These are phyloP conservation scores for Castanea sativa DNA, from an alignment of 306 rosid genomes.

Conservation along the genomic window DNA sequence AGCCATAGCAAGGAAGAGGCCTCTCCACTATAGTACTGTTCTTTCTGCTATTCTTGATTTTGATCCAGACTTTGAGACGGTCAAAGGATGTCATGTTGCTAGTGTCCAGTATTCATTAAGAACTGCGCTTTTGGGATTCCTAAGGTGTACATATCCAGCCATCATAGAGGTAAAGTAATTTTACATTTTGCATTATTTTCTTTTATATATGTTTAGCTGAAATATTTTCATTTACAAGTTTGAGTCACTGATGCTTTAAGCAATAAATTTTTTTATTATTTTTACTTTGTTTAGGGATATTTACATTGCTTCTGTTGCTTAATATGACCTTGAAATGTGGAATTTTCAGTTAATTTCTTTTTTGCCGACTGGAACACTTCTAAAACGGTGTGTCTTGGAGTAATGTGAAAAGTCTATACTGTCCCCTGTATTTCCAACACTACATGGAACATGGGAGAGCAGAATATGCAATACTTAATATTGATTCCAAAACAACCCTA, in stretches of 20 bases:
- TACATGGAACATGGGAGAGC: background rate
- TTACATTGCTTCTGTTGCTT: background rate
- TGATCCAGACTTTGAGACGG: conserved; percentile 61
- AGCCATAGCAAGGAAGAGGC: conserved; percentile 82
- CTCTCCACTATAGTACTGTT: conserved; percentile 65
- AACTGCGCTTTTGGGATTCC: conserved; percentile 91
- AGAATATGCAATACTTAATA: background rate
- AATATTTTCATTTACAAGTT: background rate
- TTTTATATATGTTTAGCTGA: conserved; percentile 5
- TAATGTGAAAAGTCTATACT: background rate
- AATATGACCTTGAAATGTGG: background rate
- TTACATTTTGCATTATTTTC: conserved; percentile 5
- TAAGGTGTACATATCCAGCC: conserved; percentile 73
- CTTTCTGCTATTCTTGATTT: conserved; percentile 73
- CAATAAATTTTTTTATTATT: background rate
- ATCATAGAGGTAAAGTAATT: conserved; percentile 66
- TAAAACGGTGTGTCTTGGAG: background rate
- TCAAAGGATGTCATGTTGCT: conserved; percentile 73
- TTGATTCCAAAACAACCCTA: background rate
- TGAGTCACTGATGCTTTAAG: background rate
- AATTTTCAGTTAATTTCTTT: background rate
- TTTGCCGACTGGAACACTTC: background rate
- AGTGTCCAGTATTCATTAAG: conserved; percentile 82
- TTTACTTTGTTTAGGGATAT: background rate
- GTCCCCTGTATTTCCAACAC: background rate